Percentiles rank a stretch among this genome's conserved stretches.
Conservation (phyloP, 1,139 yeast species). For the Arxiozyma telluris region DNA sequence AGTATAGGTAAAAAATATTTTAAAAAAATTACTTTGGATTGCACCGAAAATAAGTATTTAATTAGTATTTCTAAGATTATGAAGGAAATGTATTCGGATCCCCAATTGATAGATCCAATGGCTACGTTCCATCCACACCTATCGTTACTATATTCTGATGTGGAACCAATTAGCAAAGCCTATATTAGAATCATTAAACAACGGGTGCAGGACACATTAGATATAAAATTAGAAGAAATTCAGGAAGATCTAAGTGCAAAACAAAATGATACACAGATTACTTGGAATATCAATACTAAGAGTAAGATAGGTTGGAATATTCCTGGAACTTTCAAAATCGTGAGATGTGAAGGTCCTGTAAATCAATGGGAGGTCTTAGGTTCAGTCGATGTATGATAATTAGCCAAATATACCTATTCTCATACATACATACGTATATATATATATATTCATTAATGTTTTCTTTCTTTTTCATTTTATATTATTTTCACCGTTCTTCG, state of each 20-base stretch:
- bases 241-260: constrained; percentile 6
- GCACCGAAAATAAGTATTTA: constrained; percentile 47
- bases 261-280: constrained; percentile 14
- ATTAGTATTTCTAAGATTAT: constrained; percentile 60
- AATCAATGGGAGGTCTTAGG: constrained; percentile 66
- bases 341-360: constrained; percentile 67
- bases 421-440: neutral
- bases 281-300: constrained; percentile 16
- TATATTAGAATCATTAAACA: constrained; percentile 57
- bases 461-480: neutral
- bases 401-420: neutral
- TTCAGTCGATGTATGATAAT: constrained; percentile 7
- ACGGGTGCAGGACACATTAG: constrained; percentile 61
- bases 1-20: constrained; percentile 40
- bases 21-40: constrained; percentile 56
- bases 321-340: constrained; percentile 57
- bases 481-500: too few species aligned
- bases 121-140: constrained; percentile 64
- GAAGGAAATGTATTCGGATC: constrained; percentile 55
- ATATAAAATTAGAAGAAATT: constrained; percentile 37
- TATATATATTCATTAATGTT: neutral
- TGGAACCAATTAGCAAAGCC: constrained; percentile 64
- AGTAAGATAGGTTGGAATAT: constrained; percentile 22
- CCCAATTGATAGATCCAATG: constrained; percentile 6
- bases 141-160: constrained; percentile 59